Conservation (phyloP, 495 filamentous ascomycete species). For the Physcia stellaris region DNA sequence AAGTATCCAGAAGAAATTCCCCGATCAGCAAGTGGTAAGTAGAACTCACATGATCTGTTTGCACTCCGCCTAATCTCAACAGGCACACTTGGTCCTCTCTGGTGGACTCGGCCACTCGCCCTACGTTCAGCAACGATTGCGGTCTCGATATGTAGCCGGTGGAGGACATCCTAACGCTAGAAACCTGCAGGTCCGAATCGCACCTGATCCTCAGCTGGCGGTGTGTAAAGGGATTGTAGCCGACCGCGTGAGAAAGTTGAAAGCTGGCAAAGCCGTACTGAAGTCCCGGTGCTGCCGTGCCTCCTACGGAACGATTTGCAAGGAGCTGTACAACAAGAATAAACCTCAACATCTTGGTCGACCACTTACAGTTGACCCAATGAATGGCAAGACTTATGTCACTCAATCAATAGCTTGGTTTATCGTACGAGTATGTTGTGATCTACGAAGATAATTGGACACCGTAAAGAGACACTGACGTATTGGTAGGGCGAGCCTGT, state of each 20-base stretch:
- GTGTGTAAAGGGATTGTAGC: slow-evolving; percentile 26
- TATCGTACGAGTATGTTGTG: not conserved
- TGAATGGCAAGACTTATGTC: slow-evolving; percentile 3
- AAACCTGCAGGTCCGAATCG: slow-evolving; percentile 18
- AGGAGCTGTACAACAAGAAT: slow-evolving; percentile 2
- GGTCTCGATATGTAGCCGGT: slow-evolving; percentile 11
- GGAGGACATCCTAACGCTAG: slow-evolving; percentile 5
- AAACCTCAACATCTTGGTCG: slow-evolving; percentile 2
- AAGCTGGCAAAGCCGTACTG: slow-evolving; percentile 16
- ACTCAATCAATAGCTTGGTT: slow-evolving; percentile 2
- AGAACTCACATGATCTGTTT: not conserved
- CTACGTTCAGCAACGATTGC: slow-evolving; percentile 22
- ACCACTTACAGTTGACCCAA: not conserved
- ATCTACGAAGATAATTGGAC: no score
- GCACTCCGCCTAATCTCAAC: not conserved
- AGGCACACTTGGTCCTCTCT: slow-evolving; percentile 20
- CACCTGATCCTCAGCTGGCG: slow-evolving; percentile 26
- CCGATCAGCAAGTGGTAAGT: slow-evolving; percentile 15
- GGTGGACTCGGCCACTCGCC: slow-evolving; percentile 25
- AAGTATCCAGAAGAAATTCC: slow-evolving; percentile 15
- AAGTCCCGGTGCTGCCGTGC: slow-evolving; percentile 18
- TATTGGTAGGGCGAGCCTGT: slow-evolving; percentile 27
- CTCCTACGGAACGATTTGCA: slow-evolving; percentile 7
- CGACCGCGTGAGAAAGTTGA: slow-evolving; percentile 19
- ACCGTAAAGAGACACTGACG: no score